Evolutionary conservation across 306 rosid genomes (phyloP), one percentile per base, ranked within the genome.

Genomic region (Medicago arabica): DNA sequence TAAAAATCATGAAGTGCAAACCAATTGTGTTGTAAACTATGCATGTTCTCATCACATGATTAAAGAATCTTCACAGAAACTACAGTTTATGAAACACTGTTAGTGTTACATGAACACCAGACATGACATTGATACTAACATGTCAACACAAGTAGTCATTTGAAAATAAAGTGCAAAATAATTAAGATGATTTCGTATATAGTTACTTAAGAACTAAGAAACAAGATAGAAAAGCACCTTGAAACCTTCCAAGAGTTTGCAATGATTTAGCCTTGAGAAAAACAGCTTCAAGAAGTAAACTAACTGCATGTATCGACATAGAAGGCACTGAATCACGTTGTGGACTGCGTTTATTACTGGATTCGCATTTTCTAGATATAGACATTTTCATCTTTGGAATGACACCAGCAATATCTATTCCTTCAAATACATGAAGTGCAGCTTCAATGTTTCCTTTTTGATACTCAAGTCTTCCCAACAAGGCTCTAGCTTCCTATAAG

Each of bases 371-470:
- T 82, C 88, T 87, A 44, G 93, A 89, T 79, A 94, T 82, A 58
- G 94, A 88, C 9, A 77, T 75, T 83, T 83, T 90, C 55, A 94
- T 87, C 80, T 87, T 88, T 34, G 97, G 89, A 86, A 82, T 70
- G 75, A 94, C 89, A 59, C 93, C 82, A 75, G 84, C 84, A 74
- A 88, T 90, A 78, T 94, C 96, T 72, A 94, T 94, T 83, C 98
- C 98, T 86, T 90, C 95, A 86, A 94, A 91, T 31, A 94, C 97
- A 70, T 89, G 97, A 80, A 94, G 97, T 44, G 98, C 97, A 82
- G 86, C 98, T 87, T 91, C 94, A 12, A 46, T 83, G 76, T 91
- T 86, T 23, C 98, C 98, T 75, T 86, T 91, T 67, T 91, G 98
- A 81, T 89, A 94, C 85, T 94, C 98, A 2, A 94, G 94, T 75